phyloP scores from a whole-genome alignment of 78 protist species.

The Blattamonas nauphoetae region DNA sequence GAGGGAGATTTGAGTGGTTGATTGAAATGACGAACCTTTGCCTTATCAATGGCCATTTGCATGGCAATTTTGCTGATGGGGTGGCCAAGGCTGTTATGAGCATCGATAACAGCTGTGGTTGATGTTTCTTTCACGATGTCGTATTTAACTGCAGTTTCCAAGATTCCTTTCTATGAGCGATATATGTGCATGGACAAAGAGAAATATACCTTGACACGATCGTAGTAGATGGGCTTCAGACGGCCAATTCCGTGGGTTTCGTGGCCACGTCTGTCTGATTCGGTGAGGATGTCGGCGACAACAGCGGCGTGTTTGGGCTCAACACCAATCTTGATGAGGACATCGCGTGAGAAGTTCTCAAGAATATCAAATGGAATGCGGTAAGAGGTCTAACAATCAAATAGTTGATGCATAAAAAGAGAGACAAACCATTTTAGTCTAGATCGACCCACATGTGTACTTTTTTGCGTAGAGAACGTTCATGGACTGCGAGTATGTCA shows the following conservation, averaged over 20 bases:
- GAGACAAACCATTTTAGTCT: too few relatives aligned
- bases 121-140: slow-evolving; percentile 12
- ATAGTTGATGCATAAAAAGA: too few relatives aligned
- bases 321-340: not conserved
- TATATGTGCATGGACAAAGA: not conserved
- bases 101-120: slow-evolving; percentile 37
- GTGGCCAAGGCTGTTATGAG: slow-evolving; percentile 29
- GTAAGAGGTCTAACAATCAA: too few relatives aligned
- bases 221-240: slow-evolving; percentile 16
- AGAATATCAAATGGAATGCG: slow-evolving; percentile 23
- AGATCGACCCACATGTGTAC: too few relatives aligned
- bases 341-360: slow-evolving; percentile 16
- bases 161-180: not conserved
- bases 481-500: too few relatives aligned
- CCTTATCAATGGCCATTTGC: slow-evolving; percentile 40
- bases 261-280: slow-evolving; percentile 23
- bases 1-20: not conserved
- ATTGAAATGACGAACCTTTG: not conserved
- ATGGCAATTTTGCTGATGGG: not conserved
- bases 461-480: too few relatives aligned
- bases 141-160: not conserved
- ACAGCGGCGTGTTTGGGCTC: slow-evolving; percentile 10
- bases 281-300: slow-evolving; percentile 2
- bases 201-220: not conserved
- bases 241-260: slow-evolving; percentile 32